These are phyloP conservation scores for Teunomyces barrocoloradensis DNA, from an alignment of 805 yeast species.

Conservation along the genomic window DNA sequence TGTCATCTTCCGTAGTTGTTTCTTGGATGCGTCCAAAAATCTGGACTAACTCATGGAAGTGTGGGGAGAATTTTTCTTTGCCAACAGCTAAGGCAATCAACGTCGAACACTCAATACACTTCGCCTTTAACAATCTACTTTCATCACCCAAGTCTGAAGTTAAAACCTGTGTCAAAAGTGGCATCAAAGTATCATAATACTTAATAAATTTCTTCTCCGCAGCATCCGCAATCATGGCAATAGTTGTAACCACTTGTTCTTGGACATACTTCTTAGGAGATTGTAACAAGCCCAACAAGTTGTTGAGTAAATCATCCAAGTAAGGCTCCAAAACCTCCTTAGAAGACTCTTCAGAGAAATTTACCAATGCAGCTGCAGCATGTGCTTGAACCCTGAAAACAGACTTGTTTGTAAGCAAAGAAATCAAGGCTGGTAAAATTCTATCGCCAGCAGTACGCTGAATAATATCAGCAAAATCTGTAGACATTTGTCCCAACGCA, in stretches of 20 bases:
- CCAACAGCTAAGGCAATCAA: constrained; percentile 95
- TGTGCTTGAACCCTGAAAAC: constrained; percentile 95
- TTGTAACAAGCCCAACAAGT: constrained; percentile 71
- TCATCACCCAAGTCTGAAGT: constrained; percentile 76
- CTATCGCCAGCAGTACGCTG: constrained; percentile 78
- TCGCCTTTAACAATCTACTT: constrained; percentile 78
- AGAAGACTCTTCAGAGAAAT: constrained; percentile 88
- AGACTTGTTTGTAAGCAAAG: constrained; percentile 67
- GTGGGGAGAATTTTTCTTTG: constrained; percentile 76
- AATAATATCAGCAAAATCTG: constrained; percentile 89
- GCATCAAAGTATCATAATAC: constrained; percentile 94
- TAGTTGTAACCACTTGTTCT: constrained; percentile 95
- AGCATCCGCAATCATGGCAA: constrained; percentile 96
- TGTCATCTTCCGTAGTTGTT: constrained; percentile 61
- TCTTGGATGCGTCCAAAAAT: constrained; percentile 72
- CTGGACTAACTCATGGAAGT: constrained; percentile 69
- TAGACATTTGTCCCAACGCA: constrained; percentile 93
- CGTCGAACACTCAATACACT: constrained; percentile 94
- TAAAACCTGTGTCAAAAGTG: constrained; percentile 75
- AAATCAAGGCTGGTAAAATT: constrained; percentile 83
- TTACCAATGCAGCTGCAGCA: constrained; percentile 97
- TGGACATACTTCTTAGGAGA: constrained; percentile 91
- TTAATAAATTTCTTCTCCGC: constrained; percentile 85
- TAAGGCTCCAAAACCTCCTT: constrained; percentile 90
- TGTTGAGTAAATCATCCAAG: constrained; percentile 73